These are phyloP conservation scores for Corrigiola litoralis DNA, from an alignment of 179 eudicot species.

Conservation along the genomic window DNA sequence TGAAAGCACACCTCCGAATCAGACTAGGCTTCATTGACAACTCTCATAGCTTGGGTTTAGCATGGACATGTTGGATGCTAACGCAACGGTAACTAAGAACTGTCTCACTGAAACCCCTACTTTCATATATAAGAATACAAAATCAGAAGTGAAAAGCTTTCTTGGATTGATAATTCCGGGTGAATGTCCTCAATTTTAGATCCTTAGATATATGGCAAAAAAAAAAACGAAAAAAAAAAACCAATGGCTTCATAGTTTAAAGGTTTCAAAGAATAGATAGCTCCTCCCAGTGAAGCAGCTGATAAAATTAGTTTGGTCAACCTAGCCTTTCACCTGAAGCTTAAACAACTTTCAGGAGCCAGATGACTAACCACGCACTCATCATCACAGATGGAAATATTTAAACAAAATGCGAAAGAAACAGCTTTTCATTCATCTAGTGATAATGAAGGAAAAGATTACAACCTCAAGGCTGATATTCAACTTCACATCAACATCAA, in stretches of 20 bases:
- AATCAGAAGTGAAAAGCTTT: no score
- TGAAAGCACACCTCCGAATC: no score
- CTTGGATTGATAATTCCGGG: no score
- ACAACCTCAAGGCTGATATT: conserved; percentile 69
- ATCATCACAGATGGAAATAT: not conserved
- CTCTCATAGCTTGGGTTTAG: not conserved
- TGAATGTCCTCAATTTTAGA: no score
- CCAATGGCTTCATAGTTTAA: not conserved
- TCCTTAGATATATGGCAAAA: no score
- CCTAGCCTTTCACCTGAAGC: no score
- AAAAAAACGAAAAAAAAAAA: not conserved
- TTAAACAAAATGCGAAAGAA: not conserved
- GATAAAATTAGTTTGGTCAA: not conserved
- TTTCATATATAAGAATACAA: no score
- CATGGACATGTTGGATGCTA: not conserved
- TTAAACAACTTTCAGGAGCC: not conserved
- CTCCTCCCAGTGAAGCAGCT: not conserved
- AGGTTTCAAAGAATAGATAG: not conserved
- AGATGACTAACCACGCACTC: not conserved
- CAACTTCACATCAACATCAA: conserved; percentile 72
- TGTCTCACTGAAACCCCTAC: no score
- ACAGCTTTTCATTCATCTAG: not conserved
- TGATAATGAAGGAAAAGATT: conserved; percentile 15
- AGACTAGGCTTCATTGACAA: not conserved
- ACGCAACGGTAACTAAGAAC: not conserved